Conservation (phyloP, 2,329 filamentous ascomycete genomes). For the Microthyrium microscopicum region DNA sequence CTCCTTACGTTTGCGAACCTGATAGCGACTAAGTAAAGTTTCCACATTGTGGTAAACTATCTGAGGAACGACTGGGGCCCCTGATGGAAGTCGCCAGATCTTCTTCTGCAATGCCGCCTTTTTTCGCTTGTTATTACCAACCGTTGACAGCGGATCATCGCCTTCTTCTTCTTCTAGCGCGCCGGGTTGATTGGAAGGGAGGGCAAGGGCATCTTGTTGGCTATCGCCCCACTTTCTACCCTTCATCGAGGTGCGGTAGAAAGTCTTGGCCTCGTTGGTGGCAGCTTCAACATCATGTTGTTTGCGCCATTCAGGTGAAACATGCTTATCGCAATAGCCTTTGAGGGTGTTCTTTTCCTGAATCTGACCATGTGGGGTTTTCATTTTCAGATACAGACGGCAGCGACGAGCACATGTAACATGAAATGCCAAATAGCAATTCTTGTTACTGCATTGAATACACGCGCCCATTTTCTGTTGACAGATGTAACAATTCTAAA, state of each 20-base stretch:
- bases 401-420: conserved; percentile 87
- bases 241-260: conserved; percentile 79
- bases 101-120: conserved; percentile 41
- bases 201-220: conserved; percentile 62
- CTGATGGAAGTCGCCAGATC: conserved; percentile 83
- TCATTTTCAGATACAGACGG: conserved; percentile 88
- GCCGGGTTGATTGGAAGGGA: conserved; percentile 50
- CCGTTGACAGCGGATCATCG: conserved; percentile 36
- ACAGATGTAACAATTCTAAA: conserved; percentile 75
- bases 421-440: conserved; percentile 92
- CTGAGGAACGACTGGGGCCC: conserved; percentile 83
- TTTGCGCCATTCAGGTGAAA: conserved; percentile 70
- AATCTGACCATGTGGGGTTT: conserved; percentile 63
- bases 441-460: conserved; percentile 96
- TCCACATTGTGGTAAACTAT: conserved; percentile 78
- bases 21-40: conserved; percentile 65
- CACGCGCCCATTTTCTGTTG: conserved; percentile 95
- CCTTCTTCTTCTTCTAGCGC: conserved; percentile 20
- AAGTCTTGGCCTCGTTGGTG: conserved; percentile 68
- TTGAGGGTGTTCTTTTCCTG: conserved; percentile 74
- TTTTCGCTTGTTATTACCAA: conserved; percentile 41
- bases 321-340: conserved; percentile 91
- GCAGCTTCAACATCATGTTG: conserved; percentile 72
- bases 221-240: conserved; percentile 85
- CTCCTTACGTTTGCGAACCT: conserved; percentile 73